Conservation (phyloP, 306 rosid genomes). For the Pterocarpus santalinus region DNA sequence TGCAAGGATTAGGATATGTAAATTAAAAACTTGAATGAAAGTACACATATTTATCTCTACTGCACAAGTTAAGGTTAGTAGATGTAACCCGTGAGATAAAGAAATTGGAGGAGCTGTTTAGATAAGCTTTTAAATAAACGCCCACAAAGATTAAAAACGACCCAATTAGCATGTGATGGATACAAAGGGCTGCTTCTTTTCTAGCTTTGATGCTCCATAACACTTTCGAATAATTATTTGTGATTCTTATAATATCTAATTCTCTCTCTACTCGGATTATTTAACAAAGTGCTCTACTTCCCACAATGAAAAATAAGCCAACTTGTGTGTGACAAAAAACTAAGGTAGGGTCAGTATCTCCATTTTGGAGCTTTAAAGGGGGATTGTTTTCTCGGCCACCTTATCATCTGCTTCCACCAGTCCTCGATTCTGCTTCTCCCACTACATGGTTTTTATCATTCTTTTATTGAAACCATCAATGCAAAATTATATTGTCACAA, state of each 20-base stretch:
- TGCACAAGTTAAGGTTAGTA: constrained; percentile 30
- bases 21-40: constrained; percentile 43
- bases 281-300: constrained; percentile 57
- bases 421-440: constrained; percentile 59
- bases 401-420: constrained; percentile 55
- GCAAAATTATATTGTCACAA: constrained; percentile 7
- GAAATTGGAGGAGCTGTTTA: constrained; percentile 23
- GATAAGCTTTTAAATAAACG: constrained; percentile 39
- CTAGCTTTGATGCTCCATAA: constrained; percentile 2
- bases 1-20: constrained; percentile 43
- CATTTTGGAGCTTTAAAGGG: constrained; percentile 34
- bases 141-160: constrained; percentile 15
- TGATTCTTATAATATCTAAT: neutral
- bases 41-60: constrained; percentile 38
- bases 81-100: constrained; percentile 15
- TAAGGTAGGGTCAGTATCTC: constrained; percentile 61
- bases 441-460: constrained; percentile 54
- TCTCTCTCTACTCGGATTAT: constrained; percentile 37
- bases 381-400: constrained; percentile 51
- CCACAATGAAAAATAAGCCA: constrained; percentile 51
- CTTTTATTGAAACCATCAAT: constrained; percentile 49
- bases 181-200: constrained; percentile 25
- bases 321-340: constrained; percentile 50
- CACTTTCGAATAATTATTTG: constrained; percentile 29
- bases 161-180: constrained; percentile 30